phyloP scores from a whole-genome alignment of 768 basidiomycete species.

The Melanogaster broomeanus region DNA sequence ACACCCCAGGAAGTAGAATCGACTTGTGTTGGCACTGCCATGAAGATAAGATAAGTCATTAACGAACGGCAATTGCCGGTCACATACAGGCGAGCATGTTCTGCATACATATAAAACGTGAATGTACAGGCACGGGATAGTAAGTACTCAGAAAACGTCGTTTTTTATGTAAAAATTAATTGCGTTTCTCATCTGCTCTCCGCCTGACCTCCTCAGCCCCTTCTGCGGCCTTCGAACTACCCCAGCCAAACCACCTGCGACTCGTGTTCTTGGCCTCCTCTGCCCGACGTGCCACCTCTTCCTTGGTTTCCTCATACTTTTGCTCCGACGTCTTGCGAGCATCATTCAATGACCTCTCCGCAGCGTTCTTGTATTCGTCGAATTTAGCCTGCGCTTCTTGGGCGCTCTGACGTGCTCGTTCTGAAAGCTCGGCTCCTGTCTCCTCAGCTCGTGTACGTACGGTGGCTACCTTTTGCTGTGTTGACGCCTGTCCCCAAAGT shows the following conservation, averaged over 20 bases:
- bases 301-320: slow-evolving; percentile 32
- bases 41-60: not conserved
- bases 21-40: too few species aligned
- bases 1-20: not conserved
- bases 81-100: too few species aligned
- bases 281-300: slow-evolving; percentile 20
- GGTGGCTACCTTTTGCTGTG: slow-evolving; percentile 14
- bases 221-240: slow-evolving; percentile 34
- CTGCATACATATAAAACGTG: too few species aligned
- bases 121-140: too few species aligned
- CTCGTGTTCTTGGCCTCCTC: slow-evolving; percentile 25
- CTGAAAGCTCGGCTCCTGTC: slow-evolving; percentile 24
- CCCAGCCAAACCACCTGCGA: slow-evolving; percentile 43
- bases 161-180: too few species aligned
- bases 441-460: slow-evolving; percentile 21
- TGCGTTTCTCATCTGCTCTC: slow-evolving; percentile 9
- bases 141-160: too few species aligned
- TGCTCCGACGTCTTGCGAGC: slow-evolving; percentile 27
- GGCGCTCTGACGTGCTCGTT: slow-evolving; percentile 25
- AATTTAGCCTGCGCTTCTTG: slow-evolving; percentile 25
- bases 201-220: slow-evolving; percentile 18
- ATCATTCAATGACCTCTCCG: slow-evolving; percentile 27
- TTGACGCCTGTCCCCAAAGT: slow-evolving; percentile 15
- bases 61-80: not conserved
- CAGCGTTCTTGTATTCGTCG: slow-evolving; percentile 23